Conservation (phyloP, 2,329 filamentous ascomycete species). For the Cladophialophora chaetospira region DNA sequence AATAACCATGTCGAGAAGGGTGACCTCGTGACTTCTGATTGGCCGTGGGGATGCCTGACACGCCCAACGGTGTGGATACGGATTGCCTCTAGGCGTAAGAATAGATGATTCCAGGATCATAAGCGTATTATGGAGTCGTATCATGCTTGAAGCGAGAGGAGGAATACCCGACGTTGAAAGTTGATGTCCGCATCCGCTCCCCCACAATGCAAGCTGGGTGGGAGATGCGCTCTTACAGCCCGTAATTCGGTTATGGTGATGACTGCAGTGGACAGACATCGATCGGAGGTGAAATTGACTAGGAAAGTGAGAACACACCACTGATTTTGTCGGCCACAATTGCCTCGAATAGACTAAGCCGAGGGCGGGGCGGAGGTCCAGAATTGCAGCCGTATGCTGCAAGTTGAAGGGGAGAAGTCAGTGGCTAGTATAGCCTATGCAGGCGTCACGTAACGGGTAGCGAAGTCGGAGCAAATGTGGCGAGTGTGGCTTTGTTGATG, state of each 20-base stretch:
- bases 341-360: background rate
- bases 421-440: too few species aligned
- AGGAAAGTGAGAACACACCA: background rate
- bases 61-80: conserved; percentile 3
- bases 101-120: background rate
- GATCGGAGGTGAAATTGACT: too few species aligned
- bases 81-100: background rate
- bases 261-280: background rate
- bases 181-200: background rate
- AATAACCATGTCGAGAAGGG: background rate
- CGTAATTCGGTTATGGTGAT: background rate
- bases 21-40: background rate
- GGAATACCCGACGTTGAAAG: background rate
- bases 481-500: background rate
- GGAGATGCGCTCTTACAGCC: background rate
- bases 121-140: background rate
- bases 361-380: background rate
- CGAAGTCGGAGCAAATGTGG: too few species aligned
- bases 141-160: background rate
- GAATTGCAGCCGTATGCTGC: background rate
- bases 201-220: too few species aligned
- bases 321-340: conserved; percentile 4
- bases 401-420: too few species aligned
- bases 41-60: background rate
- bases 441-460: too few species aligned